Base-by-base conservation (phyloP, 805 yeast genomes). In the Sporopachydermia lactativora region DNA sequence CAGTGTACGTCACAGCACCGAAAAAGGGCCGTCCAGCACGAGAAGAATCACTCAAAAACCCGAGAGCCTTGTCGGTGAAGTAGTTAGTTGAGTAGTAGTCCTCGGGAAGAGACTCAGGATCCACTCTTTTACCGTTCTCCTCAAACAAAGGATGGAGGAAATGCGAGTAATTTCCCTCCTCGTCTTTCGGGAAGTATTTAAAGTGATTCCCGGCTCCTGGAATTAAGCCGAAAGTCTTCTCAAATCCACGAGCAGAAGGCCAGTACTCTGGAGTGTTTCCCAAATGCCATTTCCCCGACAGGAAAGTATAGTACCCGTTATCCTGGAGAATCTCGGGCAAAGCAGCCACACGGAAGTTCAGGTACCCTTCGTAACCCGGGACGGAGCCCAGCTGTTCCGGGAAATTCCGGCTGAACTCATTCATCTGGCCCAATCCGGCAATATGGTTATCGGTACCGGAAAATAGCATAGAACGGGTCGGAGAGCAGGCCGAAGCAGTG, bases 401-500 rank as follows among this genome's bases (percentile, higher is more conserved):
- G 19, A 53, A 49, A 14, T 53, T 48, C 24, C 57, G 46, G 0
- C 63, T 60, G 50, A 62, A 65, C 48, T 72, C 77, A 2, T 63
- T 66, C 77, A 72, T 70, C 47, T 72, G 76, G 4, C 77, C 77
- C 40, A 71, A 49, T 1, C 79, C 79, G 8, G 77, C 76, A 51
- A 73, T 64, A 46, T 75, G 78, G 49, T 74, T 71, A 48, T 75
- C 79, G 3, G 77, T 72, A 3, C 80, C 81, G 2, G 75, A 68
- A 36, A 74, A 53, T 3, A 75, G 59, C 73, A 73, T 73, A 8
- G 79, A 73, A 43, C 80, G 57, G 0, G 80, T 75, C 4, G 81
- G 80, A 2, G 80, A 73, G 47, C 80, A 75, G 1, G 80, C 79
- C 2, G 77, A 65, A 3, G 79, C 79, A 2, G 80, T 69, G 45